Evolutionary conservation across 345 rosid species (phyloP), one percentile per base, ranked within the genome.

Genomic region (Syzygium grande): DNA sequence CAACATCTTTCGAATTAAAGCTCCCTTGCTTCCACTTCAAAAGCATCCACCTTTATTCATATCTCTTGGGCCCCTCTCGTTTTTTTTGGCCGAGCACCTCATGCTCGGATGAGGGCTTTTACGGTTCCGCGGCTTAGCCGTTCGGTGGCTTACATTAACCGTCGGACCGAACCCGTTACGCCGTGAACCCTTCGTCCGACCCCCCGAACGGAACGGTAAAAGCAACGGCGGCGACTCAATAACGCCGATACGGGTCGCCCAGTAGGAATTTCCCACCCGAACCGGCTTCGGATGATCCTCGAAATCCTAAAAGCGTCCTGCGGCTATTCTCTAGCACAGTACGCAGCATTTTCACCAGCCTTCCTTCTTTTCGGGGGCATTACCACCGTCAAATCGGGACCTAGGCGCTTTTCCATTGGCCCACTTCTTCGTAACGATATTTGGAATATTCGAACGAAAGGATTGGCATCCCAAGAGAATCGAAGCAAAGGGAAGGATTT

Each of bases 351-450:
- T 73, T 73, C 83, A 5, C 49, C 46, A 43, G 46, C 7, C 46
- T 43, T 43, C 46, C 7, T 43, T 43, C 46, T 6, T 43, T 43
- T 43, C 7, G 46, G 46, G 46, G 46, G 7, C 59, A 55, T 55
- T 2, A 3, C 58, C 83, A 38, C 83, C 49, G 49, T 73, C 11
- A 38, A 61, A 73, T 23, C 34, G 2, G 79, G 43, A 65, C 77
- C n/a, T n/a, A n/a, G n/a, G n/a, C n/a, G n/a, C n/a, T n/a, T n/a
- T n/a, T n/a, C n/a, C 3, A 23, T 38, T 38, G 83, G 83, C 38
- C 87, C 91, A 86, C 86, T 85, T 90, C 85, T 86, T 89, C 84
- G 58, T 90, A 6, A 43, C 43, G 51, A 83, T 21, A 91, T 86
- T 11, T 38, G 9, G 83, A 73, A 73, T 73, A 73, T 73, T 73